A percentile compares a stretch with the other conserved stretches of the same genome.
These are phyloP conservation scores for Rhizopogon rudus DNA, from an alignment of 768 basidiomycete species.

Conservation along the genomic window DNA sequence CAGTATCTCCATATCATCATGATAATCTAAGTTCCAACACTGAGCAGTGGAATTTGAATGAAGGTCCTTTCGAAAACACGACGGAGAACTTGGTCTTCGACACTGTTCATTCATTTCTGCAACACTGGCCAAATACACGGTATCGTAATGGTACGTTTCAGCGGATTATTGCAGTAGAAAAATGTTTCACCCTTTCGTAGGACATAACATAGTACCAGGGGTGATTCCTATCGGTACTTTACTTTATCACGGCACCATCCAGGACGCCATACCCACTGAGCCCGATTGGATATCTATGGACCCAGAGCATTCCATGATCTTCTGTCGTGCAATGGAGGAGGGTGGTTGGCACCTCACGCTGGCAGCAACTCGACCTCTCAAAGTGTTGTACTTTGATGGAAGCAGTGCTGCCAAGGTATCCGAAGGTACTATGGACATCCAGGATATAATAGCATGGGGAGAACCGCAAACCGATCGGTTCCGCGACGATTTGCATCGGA, in stretches of 20 bases:
- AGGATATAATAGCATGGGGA: constrained; percentile 32
- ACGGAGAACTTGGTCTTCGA: constrained; percentile 31
- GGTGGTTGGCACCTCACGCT: constrained; percentile 25
- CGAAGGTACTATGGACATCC: constrained; percentile 27
- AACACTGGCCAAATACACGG: constrained; percentile 34
- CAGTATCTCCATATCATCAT: no score
- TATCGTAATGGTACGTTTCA: constrained; percentile 25
- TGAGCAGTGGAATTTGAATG: constrained; percentile 15
- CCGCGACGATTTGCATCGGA: constrained; percentile 19
- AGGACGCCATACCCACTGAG: constrained; percentile 16
- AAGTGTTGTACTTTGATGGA: constrained; percentile 28
- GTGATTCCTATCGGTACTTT: constrained; percentile 29
- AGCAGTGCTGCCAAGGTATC: constrained; percentile 25
- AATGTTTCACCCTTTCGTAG: constrained; percentile 4
- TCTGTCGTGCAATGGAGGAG: constrained; percentile 17
- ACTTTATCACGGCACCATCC: constrained; percentile 28
- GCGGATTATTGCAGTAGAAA: background rate
- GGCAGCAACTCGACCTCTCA: constrained; percentile 20
- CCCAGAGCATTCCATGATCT: constrained; percentile 32
- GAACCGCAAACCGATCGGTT: constrained; percentile 10
- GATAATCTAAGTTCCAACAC: no score
- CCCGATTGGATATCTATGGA: constrained; percentile 32
- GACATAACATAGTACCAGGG: constrained; percentile 28
- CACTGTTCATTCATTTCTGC: constrained; percentile 27
- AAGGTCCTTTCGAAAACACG: constrained; percentile 18